Conservation (phyloP, 306 rosid species). For the Quercus variabilis region DNA sequence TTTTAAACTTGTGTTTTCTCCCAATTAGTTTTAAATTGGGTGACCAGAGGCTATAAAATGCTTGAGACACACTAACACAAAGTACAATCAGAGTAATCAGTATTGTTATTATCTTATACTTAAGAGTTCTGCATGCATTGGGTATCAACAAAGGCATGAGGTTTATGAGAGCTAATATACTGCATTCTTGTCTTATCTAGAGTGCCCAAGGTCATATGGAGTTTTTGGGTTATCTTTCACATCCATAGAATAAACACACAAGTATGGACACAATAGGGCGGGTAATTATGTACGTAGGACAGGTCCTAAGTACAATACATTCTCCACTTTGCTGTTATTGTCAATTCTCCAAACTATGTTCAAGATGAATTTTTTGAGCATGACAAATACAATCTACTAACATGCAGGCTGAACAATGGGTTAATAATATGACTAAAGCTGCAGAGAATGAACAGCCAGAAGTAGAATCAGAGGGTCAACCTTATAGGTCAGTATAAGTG, state of each 20-base stretch:
- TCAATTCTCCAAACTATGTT: not conserved
- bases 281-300: not conserved
- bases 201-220: not conserved
- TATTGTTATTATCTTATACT: too few relatives aligned
- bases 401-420: constrained; percentile 80
- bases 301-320: not conserved
- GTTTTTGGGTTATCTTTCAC: not conserved
- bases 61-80: not conserved
- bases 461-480: constrained; percentile 39
- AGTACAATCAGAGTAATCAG: not conserved
- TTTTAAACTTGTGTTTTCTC: not conserved
- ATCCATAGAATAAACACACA: not conserved
- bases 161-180: not conserved
- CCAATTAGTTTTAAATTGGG: not conserved
- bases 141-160: not conserved
- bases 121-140: not conserved
- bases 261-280: not conserved
- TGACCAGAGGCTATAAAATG: not conserved
- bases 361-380: not conserved
- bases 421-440: constrained; percentile 55
- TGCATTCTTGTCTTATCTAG: not conserved
- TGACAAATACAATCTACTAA: not conserved
- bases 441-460: constrained; percentile 42
- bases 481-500: constrained; percentile 46
- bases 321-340: not conserved